Evolutionary conservation across 1,139 yeast species (phyloP).

Genomic region (Scheffersomyces segobiensis): DNA sequence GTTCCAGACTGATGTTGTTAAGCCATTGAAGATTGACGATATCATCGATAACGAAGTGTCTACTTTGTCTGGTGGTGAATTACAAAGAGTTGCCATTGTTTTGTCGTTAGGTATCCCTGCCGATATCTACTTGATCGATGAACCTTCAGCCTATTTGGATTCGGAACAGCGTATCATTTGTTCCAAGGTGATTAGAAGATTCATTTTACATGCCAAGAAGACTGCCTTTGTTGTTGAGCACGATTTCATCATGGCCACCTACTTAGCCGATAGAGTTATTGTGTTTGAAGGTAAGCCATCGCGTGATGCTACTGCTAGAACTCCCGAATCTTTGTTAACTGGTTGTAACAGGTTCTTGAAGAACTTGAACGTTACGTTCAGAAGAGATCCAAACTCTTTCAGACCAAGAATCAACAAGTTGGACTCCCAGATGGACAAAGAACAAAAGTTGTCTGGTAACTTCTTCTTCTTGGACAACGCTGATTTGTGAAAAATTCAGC

Average conservation of each 20-base stretch:
- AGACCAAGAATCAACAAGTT: conserved; percentile 98
- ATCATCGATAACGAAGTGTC: conserved; percentile 97
- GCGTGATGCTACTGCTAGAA: conserved; percentile 72
- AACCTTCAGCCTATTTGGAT: conserved; percentile 97
- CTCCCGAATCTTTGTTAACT: conserved; percentile 89
- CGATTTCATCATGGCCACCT: conserved; percentile 99
- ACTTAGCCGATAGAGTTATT: conserved; percentile 96
- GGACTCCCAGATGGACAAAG: conserved; percentile 98
- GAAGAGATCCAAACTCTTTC: conserved; percentile 97
- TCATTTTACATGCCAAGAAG: conserved; percentile 92
- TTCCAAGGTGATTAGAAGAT: conserved; percentile 96
- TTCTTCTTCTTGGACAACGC: conserved; percentile 87
- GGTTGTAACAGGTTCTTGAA: conserved; percentile 97
- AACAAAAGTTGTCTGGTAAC: conserved; percentile 88
- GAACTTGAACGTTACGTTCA: conserved; percentile 94
- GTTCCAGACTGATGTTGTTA: conserved; percentile 96
- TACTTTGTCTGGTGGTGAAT: conserved; percentile 97
- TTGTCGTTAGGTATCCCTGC: conserved; percentile 93
- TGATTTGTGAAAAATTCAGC: conserved; percentile 35
- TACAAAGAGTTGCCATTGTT: conserved; percentile 98
- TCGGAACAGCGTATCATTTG: conserved; percentile 99
- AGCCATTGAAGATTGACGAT: conserved; percentile 90
- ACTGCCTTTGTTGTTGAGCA: conserved; percentile 98
- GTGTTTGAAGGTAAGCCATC: conserved; percentile 97
- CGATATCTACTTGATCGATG: conserved; percentile 94